Evolutionary conservation across 495 filamentous ascomycete species (phyloP), one percentile per base, ranked within the genome.

Genomic region (Xeromyces bisporus): DNA sequence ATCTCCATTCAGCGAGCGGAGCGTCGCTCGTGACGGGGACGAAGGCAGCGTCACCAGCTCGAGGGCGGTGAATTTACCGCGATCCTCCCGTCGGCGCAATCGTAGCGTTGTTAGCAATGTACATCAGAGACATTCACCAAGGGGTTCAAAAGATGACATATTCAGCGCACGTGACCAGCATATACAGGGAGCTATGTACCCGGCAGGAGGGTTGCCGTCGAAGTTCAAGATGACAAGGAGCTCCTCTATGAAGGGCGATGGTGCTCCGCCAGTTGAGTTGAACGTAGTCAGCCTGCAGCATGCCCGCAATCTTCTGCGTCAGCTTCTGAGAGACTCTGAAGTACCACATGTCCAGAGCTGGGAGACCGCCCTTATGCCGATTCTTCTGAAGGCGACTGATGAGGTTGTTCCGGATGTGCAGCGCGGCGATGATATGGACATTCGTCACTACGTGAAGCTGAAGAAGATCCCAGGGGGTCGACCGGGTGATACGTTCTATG

Each of bases 401-500:
- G 89, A 93, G 43, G 84, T 99, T 12, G 81, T 93, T 41, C 91
- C 91, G 3, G 75, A 94, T 51, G 76, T 93, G 14, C 75, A 85
- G 30, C 65, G 64, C 28, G 83, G 82, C 2, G 91, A 99, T 44
- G 80, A 87, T 43, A 93, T 96, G 56, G 87, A 99, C 50, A 93
- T 99, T 37, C 72, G 89, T n/a, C 87, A 96, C 44, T 99, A 93
- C 44, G 77, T 99, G 26, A 99, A 99, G 52, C 56, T 99, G 13
- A 99, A 99, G 45, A 91, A 91, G 47, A 85, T 94, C 4, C 77
- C 85, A 1, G 86, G 87, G 12, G 89, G 85, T 16, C 71, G 67
- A 31, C 89, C 89, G 24, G 72, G 79, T 11, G 91, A 99, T 53
- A 96, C 89, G 2, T 73, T 73, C 7, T 96, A 96, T 50, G 76